Evolutionary conservation across 2,329 filamentous ascomycete species (phyloP), one percentile per base, ranked within the genome.

Genomic region (Curvularia sp.): DNA sequence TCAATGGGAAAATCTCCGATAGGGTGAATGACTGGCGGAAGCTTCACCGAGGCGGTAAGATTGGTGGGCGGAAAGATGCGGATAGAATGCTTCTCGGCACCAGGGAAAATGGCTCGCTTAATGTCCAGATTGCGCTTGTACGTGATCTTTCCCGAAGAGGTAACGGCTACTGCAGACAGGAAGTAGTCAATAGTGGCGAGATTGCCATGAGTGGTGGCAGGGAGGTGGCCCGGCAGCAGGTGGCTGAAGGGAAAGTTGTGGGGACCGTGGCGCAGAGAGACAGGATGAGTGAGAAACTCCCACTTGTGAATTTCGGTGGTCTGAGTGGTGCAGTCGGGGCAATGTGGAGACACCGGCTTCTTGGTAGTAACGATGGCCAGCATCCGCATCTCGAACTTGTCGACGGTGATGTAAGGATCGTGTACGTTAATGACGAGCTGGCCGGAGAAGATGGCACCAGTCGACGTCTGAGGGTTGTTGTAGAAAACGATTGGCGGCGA

Each of bases 51-150:
- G 58, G 92, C 91, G 66, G 92, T 93, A 71, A 99, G 89, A 79
- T 96, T 95, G 66, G 95, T 99, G 0, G 95, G 94, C 48, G 94
- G 95, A 79, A 99, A 99, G 72, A 98, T 91, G 72, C 94, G 92
- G 62, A 97, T 88, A 15, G 91, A 96, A 78, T 93, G 89, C 79
- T 96, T 94, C 61, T 96, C 92, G 53, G 86, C 84, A 49, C 92
- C 90, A 2, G 91, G 87, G 53, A 89, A 84, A 26, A 98, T 86
- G 33, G 93, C 90, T 61, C 94, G 91, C 80, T 89, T 89, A 66
- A 98, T 85, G 55, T 88, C 83, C 44, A 98, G 82, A 9, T 85
- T 84, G 69, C 88, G 86, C 61, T 86, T 84, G 70, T 92, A 86
- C 66, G 84, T 86, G 71, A 91, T 83, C 58, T 83, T 83, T 59